Base-by-base conservation (phyloP, 495 filamentous ascomycete genomes). In the Hyaloscypha bicolor region DNA sequence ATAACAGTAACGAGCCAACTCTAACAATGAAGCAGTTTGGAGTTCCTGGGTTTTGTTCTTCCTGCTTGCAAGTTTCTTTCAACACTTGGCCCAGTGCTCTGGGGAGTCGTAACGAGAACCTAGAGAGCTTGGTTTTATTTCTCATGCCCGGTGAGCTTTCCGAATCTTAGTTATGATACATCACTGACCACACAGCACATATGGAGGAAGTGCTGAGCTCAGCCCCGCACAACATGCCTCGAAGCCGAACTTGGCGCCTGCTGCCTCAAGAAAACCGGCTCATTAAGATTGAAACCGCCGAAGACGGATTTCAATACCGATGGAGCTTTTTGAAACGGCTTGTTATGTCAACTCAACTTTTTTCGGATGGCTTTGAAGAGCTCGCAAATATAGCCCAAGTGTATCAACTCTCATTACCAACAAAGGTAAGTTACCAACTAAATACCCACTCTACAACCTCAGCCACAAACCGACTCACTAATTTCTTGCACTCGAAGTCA, bases 51-150 rank as follows among this genome's bases (percentile, higher is more conserved):
- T 35, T 59, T 12, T 59, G 56, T 19, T 33, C 30, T 4, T 59
- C 56, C 9, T 59, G 56, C 31, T 35, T 59, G 30, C 56, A 59
- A 37, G 56, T 59, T 19, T 59, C 56, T 9, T 59, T 59, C 56
- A 59, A 59, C 33, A 12, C 30, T n/a, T 35, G 30, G 56, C 56
- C 56, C 30, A 59, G 56, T 59, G 31, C 56, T 21, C n/a, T 59
- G 0, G 56, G 56, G 9, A 59, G 33, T 16, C 21, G 56, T 9
- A 59, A 59, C 16, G 56, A 59, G 30, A 59, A 59, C 16, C 16
- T 59, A 21, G 56, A 59, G 19, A 59, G 56, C 30, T 59, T 59
- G 30, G 56, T 59, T 33, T 35, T 59, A n/a, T 32, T 59, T 21
- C 56, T 59, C 9, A 35, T 59, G 29, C 56, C 56, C 9, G 19